Evolutionary conservation across 495 filamentous ascomycete genomes (phyloP), one percentile per base, ranked within the genome.

Genomic region (Podospora pseudopauciseta): DNA sequence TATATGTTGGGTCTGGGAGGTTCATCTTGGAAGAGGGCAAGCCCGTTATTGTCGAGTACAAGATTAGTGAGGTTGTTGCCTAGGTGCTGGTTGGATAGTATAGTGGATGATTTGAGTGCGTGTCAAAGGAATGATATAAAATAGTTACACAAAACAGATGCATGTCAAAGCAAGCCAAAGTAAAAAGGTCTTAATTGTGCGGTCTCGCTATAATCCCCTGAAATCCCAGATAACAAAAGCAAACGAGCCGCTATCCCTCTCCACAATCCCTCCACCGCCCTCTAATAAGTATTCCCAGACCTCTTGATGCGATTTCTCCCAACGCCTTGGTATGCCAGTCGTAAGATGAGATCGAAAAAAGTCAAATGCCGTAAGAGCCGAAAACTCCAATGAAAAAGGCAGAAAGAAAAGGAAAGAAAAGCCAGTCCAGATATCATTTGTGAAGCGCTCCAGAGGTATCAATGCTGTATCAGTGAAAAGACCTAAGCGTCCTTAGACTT

Each of bases 11-110:
- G 4, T 78, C 82, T 53, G 86, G 86, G 16, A 78, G 80, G 9
- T 88, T 89, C 73, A 76, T 83, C 27, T 60, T 86, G 20, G 83
- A 87, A 75, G 63, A 74, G 44, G 86, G 84, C 15, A 84, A 88
- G 77, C 80, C 83, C 1, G 64, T 79, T 4, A 75, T 82, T 49
- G 86, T 88, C 20, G 86, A 88, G 78, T 88, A 88, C 72, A 82
- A 84, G 73, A 80, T 89, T 70, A 84, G 85, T 68, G 83, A 87
- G 78, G 84, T 87, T 49, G 65, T 72, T 20, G 67, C 55, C 3
- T 78, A 67, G 64, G 11, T n/a, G 7, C 56, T 15, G 7, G 39
- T 16, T 49, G 13, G 39, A 49, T 49, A 11, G 39, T 49, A 49
- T 11, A 11, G 13, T 49, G 15, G 7, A 49, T 49, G 13, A 11